A percentile compares a stretch with the other conserved stretches of the same genome.
Conservation (phyloP, 2,329 filamentous ascomycete species). For the Xylariaceae sp. region DNA sequence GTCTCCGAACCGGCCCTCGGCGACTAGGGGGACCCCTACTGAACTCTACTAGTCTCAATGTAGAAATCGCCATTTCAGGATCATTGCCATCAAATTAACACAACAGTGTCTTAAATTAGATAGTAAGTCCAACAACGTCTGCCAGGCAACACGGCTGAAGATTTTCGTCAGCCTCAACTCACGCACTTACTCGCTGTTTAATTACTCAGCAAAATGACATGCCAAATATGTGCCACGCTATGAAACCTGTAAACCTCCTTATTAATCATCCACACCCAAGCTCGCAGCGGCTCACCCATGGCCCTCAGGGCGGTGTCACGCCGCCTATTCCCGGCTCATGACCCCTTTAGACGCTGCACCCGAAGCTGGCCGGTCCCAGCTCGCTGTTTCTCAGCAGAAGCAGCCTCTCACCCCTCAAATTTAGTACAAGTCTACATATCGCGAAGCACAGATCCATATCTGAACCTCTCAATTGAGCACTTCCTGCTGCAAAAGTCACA, state of each 20-base stretch:
- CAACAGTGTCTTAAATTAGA: too few relatives aligned
- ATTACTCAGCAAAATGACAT: neutral
- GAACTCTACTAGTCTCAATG: too few relatives aligned
- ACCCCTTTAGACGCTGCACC: neutral
- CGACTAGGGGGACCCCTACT: too few relatives aligned
- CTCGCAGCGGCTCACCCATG: constrained; percentile 17
- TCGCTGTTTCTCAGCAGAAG: constrained; percentile 44
- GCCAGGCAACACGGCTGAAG: constrained; percentile 5
- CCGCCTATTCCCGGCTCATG: constrained; percentile 19
- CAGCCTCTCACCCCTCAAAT: constrained; percentile 50
- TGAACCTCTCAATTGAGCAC: constrained; percentile 95
- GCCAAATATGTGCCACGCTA: too few relatives aligned
- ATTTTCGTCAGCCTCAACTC: constrained; percentile 20
- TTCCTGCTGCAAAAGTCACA: constrained; percentile 79
- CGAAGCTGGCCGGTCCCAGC: neutral
- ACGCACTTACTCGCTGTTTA: neutral
- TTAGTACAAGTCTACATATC: constrained; percentile 74
- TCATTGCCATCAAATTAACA: too few relatives aligned
- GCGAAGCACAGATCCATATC: constrained; percentile 72
- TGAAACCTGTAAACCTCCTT: too few relatives aligned
- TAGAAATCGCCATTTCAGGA: too few relatives aligned
- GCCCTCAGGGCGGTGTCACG: constrained; percentile 25
- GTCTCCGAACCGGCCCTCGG: constrained; percentile 19
- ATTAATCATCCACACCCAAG: too few relatives aligned
- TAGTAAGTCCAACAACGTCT: neutral